Evolutionary conservation across 768 basidiomycete species (phyloP), one percentile per base, ranked within the genome.

Genomic region (Thelephora ganbajun): DNA sequence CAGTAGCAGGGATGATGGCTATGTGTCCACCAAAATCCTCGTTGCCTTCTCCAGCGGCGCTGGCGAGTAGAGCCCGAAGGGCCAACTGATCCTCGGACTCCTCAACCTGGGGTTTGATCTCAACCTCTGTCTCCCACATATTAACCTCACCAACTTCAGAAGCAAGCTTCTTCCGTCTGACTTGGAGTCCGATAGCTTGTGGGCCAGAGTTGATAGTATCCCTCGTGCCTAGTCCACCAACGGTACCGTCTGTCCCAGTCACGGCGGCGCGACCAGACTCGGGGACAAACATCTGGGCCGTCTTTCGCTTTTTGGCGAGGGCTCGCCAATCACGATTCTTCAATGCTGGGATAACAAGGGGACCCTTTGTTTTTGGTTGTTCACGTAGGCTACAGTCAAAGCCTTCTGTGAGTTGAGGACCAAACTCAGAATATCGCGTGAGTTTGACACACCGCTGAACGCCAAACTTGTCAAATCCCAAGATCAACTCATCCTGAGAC

Each of bases 251-350:
- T 39, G 68, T 66, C 6, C 83, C 80, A 1, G 74, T 76, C 19
- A 65, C 51, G 13, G 70, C 75, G 35, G 66, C 66, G 22, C 39
- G 39, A 2, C 73, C 76, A 30, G 77, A 73, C 2, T 74, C 71
- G 1, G 90, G 90, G 7, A 89, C 68, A 56, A 76, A 91, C 37
- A 75, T 71, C 11, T 64, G 62, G 7, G 59, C 68, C 22, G 62
- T 66, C 39, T 71, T 77, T 57, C 84, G 70, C 59, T 77, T 80
- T 36, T 83, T 71, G 13, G 87, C 86, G 6, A 78, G 64, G 45
- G 79, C 83, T 36, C 89, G 70, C 94, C 94, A 99, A 59, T 99
- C 93, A 22, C 79, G 75, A 57, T 97, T 94, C 56, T 89, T 69
- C 41, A 88, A 69, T 1, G 89, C 70, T 13, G 93, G 81, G 41